A percentile compares a stretch with the other conserved stretches of the same genome.
Evolutionary conservation across 2,329 filamentous ascomycete genomes (phyloP).

Genomic region (Clarireedia hainanense): DNA sequence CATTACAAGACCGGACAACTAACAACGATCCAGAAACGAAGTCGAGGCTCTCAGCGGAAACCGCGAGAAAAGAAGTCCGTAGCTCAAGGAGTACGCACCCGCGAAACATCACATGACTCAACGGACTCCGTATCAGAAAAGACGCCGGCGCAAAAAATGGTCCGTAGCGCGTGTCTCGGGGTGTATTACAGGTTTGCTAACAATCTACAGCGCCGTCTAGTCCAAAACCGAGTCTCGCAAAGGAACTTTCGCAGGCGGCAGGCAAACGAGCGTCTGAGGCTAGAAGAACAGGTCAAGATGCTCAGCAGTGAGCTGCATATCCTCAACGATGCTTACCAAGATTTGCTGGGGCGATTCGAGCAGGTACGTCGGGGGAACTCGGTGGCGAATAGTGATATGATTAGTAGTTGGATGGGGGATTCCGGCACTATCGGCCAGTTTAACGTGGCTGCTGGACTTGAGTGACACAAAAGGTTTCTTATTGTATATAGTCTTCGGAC

Average conservation of each 20-base stretch:
- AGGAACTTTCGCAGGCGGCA: slow-evolving; percentile 10
- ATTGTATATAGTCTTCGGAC: background rate
- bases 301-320: slow-evolving; percentile 6
- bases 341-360: slow-evolving; percentile 5
- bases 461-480: background rate
- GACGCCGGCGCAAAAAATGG: slow-evolving; percentile 9
- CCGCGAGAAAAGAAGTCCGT: background rate
- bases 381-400: background rate
- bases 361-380: slow-evolving; percentile 2
- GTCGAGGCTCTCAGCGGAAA: background rate
- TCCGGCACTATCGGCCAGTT: background rate
- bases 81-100: slow-evolving; percentile 4
- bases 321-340: slow-evolving; percentile 4
- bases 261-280: slow-evolving; percentile 6
- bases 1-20: background rate
- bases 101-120: slow-evolving; percentile 11
- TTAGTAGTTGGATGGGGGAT: slow-evolving; percentile 1
- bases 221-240: slow-evolving; percentile 8
- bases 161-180: background rate
- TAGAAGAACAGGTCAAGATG: slow-evolving; percentile 9
- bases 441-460: background rate
- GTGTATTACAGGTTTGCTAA: background rate
- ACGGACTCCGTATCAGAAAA: slow-evolving; percentile 4
- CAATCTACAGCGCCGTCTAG: slow-evolving; percentile 3
- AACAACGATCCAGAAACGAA: slow-evolving; percentile 1